Base-by-base conservation (phyloP, 176 grass and related monocot genomes). In the Rhynchospora breviuscula region DNA sequence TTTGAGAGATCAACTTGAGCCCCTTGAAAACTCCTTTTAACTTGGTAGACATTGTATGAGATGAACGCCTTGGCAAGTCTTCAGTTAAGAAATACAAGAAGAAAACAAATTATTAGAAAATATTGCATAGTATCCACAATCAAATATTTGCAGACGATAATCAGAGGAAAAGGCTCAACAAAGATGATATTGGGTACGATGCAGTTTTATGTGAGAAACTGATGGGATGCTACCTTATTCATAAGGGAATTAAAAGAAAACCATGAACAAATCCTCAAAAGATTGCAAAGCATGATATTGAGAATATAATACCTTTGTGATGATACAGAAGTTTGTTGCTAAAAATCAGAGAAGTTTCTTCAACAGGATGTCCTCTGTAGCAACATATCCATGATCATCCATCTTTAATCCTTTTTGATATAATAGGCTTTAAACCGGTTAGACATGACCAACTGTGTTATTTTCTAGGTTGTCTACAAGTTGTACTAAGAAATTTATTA, bases 21-120 rank as follows among this genome's bases (percentile, higher is more conserved):
- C 89, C 84, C 89, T 97, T 97, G 81, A 93, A 79, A 73, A 93
- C 79, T 59, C 91, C 94, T 79, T 97, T 97, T 81, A 90, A 84
- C 86, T 90, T 95, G 90, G 66, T 85, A 72, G 94, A 89, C 91
- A 93, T 93, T 79, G 83, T 1, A 6, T 79, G 78, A 84, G 67
- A 44, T 48, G 35, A 22, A 15, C 71, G 43, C 82, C 33, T n/a
- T 48, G 57, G 7, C 56, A 29, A 72, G 19, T 61, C 59, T 86
- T 17, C 53, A 62, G 29, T 80, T 63, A 72, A 68, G 84, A 33
- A 18, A 67, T 35, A 14, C 71, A 49, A 15, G 14, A 57, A 33
- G 58, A 7, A 78, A 66, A 81, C 9, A 17, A 31, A 23, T 62
- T 43, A 77, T 29, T 22, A 71, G 59, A 79, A 49, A 65, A 72